Conservation (phyloP, 495 filamentous ascomycete genomes). For the Talaromyces liani region DNA sequence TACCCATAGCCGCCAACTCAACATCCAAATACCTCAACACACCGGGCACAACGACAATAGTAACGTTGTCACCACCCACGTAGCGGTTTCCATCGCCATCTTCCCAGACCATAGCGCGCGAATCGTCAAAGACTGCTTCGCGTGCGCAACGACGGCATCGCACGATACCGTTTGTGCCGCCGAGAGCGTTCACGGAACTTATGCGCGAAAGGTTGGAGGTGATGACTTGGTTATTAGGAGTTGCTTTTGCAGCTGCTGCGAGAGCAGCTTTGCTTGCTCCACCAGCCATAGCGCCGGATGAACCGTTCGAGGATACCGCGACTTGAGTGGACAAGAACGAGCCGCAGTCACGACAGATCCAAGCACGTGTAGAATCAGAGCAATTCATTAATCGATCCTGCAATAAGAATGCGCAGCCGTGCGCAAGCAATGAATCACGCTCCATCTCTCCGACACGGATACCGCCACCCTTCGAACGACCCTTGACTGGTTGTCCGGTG, state of each 20-base stretch:
- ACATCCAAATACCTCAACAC: conserved; percentile 91
- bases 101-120: conserved; percentile 76
- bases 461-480: conserved; percentile 89
- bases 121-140: conserved; percentile 53
- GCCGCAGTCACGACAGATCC: conserved; percentile 83
- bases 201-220: conserved; percentile 6
- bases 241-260: conserved; percentile 27
- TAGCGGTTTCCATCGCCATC: conserved; percentile 76
- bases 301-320: conserved; percentile 39
- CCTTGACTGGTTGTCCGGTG: conserved; percentile 96
- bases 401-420: conserved; percentile 88
- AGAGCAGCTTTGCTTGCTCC: conserved; percentile 23
- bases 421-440: conserved; percentile 85
- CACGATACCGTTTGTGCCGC: conserved; percentile 57
- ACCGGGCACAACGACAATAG: conserved; percentile 84
- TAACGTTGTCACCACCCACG: conserved; percentile 83
- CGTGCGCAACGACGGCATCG: conserved; percentile 79
- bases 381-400: conserved; percentile 96
- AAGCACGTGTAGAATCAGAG: conserved; percentile 78
- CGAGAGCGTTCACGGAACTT: conserved; percentile 15
- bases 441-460: conserved; percentile 99
- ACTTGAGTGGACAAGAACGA: conserved; percentile 82
- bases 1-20: conserved; percentile 88
- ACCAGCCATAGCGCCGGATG: conserved; percentile 14
- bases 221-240: conserved; percentile 19